phyloP scores from a whole-genome alignment of 169 alveolate species.

The Theileria parva region DNA sequence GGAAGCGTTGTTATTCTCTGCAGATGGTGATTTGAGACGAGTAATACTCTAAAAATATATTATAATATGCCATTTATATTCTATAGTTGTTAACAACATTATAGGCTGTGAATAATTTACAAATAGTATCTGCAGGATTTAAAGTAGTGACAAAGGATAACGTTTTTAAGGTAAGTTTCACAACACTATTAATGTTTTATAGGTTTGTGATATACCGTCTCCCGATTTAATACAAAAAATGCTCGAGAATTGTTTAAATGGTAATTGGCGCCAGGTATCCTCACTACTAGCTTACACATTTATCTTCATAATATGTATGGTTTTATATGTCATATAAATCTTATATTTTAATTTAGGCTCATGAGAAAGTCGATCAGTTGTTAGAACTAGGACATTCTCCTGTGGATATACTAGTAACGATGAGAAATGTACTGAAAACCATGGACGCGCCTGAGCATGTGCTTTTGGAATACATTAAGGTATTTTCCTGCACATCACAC shows the following conservation, averaged over 20 bases:
- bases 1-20: conserved; percentile 93
- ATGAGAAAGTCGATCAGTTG: conserved; percentile 47
- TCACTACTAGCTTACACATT: background rate
- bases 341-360: conserved; percentile 39
- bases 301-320: background rate
- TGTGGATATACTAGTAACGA: conserved; percentile 79
- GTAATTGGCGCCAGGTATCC: conserved; percentile 79
- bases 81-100: background rate
- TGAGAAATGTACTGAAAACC: conserved; percentile 71
- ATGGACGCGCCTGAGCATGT: conserved; percentile 74
- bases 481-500: background rate
- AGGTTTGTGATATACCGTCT: conserved; percentile 94
- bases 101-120: conserved; percentile 92
- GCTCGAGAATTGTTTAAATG: conserved; percentile 81
- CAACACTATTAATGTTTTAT: conserved; percentile 1
- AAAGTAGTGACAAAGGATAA: conserved; percentile 91
- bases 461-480: conserved; percentile 73
- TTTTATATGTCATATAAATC: background rate
- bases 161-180: conserved; percentile 87
- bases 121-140: conserved; percentile 96
- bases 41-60: conserved; percentile 24
- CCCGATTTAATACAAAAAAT: conserved; percentile 89
- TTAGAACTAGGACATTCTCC: conserved; percentile 86
- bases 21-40: conserved; percentile 93
- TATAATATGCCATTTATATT: background rate